phyloP scores from a whole-genome alignment of 140 eudicot species.

The Flaveria floridana region DNA sequence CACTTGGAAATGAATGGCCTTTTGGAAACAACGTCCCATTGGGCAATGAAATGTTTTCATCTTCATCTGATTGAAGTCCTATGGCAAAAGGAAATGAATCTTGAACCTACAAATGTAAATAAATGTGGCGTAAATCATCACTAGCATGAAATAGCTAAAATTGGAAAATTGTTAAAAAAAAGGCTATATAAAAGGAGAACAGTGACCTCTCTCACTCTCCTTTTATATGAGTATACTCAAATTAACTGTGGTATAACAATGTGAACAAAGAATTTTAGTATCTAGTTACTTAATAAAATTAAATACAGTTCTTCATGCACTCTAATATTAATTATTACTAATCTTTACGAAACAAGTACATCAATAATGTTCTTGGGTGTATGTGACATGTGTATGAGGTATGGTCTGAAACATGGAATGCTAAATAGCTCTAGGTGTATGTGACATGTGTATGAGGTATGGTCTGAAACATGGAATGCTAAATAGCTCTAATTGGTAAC shows the following conservation, averaged over 20 bases:
- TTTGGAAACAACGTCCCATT: constrained; percentile 66
- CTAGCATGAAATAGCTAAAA: background rate
- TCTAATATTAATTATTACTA: background rate
- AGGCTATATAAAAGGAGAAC: background rate
- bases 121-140: constrained; percentile 9
- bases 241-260: background rate
- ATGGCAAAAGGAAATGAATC: constrained; percentile 84
- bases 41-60: constrained; percentile 44
- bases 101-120: constrained; percentile 62
- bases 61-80: constrained; percentile 65
- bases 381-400: background rate
- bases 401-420: background rate
- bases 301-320: background rate
- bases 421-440: background rate
- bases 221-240: background rate
- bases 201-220: background rate
- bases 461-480: background rate
- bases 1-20: constrained; percentile 75
- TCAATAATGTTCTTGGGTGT: background rate
- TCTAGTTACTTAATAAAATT: constrained; percentile 1
- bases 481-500: background rate
- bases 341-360: constrained; percentile 11
- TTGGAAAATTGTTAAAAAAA: background rate
- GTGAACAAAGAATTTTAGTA: constrained; percentile 9
- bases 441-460: background rate